Evolutionary conservation across 768 basidiomycete genomes (phyloP).

Genomic region (Ramaria sp.): DNA sequence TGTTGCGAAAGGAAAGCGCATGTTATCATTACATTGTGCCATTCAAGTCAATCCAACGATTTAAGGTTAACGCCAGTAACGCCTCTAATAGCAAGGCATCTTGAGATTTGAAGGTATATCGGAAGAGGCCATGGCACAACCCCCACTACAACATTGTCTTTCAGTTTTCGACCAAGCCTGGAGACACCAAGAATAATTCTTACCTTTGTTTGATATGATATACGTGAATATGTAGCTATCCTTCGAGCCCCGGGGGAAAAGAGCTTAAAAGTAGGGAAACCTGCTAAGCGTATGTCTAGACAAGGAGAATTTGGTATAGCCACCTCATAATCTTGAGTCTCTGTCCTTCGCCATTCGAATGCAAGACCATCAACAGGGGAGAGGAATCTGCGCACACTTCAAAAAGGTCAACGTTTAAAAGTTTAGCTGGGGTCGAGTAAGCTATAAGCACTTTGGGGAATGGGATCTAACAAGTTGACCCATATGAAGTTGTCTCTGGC

Average conservation of each 20-base stretch:
- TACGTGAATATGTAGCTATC: conserved; percentile 7
- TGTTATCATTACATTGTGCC: conserved; percentile 22
- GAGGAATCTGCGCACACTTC: conserved; percentile 50
- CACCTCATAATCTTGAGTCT: conserved; percentile 7
- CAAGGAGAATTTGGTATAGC: too few species aligned
- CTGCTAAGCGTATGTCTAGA: too few species aligned
- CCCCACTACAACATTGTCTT: conserved; percentile 1
- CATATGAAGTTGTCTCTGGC: conserved; percentile 46
- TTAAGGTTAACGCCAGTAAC: conserved; percentile 55
- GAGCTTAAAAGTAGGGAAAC: background rate
- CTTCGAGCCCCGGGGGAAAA: conserved; percentile 6
- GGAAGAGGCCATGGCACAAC: conserved; percentile 7
- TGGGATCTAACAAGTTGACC: conserved; percentile 47
- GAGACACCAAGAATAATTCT: background rate
- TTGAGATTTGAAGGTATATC: conserved; percentile 45
- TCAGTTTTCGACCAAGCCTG: background rate
- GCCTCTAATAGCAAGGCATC: conserved; percentile 50
- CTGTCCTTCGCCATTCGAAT: conserved; percentile 54
- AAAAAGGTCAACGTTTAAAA: background rate
- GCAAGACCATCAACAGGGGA: conserved; percentile 36
- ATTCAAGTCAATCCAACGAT: conserved; percentile 62
- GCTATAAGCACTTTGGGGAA: background rate
- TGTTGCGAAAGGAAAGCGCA: conserved; percentile 10
- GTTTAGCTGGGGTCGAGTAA: background rate
- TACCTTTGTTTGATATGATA: conserved; percentile 7